Percentiles rank a stretch among this genome's conserved stretches.
Evolutionary conservation across 2,329 filamentous ascomycete genomes (phyloP).

Genomic region (Furcasterigmium furcatum): DNA sequence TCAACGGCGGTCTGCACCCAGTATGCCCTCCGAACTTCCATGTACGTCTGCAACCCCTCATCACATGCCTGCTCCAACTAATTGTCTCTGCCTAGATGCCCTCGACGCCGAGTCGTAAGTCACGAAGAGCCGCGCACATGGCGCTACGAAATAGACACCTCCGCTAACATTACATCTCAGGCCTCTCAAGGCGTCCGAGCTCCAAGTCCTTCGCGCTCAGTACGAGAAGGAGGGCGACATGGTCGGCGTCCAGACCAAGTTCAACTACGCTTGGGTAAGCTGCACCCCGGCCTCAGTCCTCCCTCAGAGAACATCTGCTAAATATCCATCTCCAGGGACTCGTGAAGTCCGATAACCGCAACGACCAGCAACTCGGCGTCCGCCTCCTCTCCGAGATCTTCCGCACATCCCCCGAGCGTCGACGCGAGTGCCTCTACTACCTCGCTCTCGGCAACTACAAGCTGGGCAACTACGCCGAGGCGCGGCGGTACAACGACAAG

Average conservation of each 20-base stretch:
- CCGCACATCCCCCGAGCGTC: conserved; percentile 84
- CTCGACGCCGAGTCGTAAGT: conserved; percentile 92
- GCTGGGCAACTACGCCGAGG: conserved; percentile 94
- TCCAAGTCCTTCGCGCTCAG: conserved; percentile 87
- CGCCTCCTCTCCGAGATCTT: conserved; percentile 95
- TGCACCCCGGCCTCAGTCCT: neutral
- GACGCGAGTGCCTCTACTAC: conserved; percentile 97
- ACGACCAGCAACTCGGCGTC: conserved; percentile 91
- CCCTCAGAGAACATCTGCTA: neutral
- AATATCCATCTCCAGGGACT: conserved; percentile 62
- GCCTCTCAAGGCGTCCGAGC: conserved; percentile 85
- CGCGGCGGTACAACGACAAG: conserved; percentile 89
- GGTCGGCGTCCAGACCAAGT: conserved; percentile 96
- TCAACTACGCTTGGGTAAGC: conserved; percentile 97
- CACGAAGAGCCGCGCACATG: neutral
- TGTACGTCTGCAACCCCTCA: conserved; percentile 29
- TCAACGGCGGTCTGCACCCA: conserved; percentile 18
- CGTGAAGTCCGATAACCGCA: conserved; percentile 83
- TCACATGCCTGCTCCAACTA: conserved; percentile 3
- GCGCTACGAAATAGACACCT: no score
- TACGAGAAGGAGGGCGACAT: conserved; percentile 98
- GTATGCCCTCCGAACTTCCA: conserved; percentile 45
- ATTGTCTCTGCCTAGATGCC: conserved; percentile 63
- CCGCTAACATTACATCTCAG: conserved; percentile 44
- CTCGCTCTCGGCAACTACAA: conserved; percentile 97